Evolutionary conservation across 805 yeast genomes (phyloP), one percentile per base, ranked within the genome.

Genomic region (Wickerhamiella siamensis): DNA sequence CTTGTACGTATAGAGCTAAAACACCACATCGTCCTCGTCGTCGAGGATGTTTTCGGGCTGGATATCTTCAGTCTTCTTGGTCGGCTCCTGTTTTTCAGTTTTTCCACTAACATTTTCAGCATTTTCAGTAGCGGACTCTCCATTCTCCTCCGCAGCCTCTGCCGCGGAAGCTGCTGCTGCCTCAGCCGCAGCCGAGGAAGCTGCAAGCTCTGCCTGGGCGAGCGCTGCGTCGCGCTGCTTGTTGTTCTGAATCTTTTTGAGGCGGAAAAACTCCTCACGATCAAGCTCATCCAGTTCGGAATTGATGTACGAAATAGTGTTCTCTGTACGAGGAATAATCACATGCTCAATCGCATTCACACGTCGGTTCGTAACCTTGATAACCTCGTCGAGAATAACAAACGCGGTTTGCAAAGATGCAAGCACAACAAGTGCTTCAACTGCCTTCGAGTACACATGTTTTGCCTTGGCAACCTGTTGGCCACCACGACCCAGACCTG

Each of bases 341-440:
- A 88, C 97, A 58, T 88, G 97, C 67, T 88, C 98, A 63, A 88
- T 88, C 48, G 98, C 97, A 61, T 88, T 88, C 56, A 88, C 98
- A 71, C 98, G 83, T 68, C 98, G 76, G 64, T 88, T 88, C 42
- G 98, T 88, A 46, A 91, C 95, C 63, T 91, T 91, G 62, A 88
- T 91, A 45, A 88, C 98, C 62, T 88, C 98, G 64, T 91, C 98
- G 55, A 88, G 72, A 51, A 88, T 88, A 43, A 91, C 84, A 60
- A 88, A 88, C 2, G 97, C 97, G 4, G 97, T 88, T 61, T 88
- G 98, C 56, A 91, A 68, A 10, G 96, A 84, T 0, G 98, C 98
- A 51, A 88, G 71, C 59, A 86, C 96, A 26, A 88, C 96, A 48
- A 88, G 71, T 0, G 96, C 86, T 63, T 91, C 97, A n/a, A 91